A percentile compares a stretch with the other conserved stretches of the same genome.
These are phyloP conservation scores for Boletus eberwhitei DNA, from an alignment of 768 basidiomycete genomes.

Conservation along the genomic window DNA sequence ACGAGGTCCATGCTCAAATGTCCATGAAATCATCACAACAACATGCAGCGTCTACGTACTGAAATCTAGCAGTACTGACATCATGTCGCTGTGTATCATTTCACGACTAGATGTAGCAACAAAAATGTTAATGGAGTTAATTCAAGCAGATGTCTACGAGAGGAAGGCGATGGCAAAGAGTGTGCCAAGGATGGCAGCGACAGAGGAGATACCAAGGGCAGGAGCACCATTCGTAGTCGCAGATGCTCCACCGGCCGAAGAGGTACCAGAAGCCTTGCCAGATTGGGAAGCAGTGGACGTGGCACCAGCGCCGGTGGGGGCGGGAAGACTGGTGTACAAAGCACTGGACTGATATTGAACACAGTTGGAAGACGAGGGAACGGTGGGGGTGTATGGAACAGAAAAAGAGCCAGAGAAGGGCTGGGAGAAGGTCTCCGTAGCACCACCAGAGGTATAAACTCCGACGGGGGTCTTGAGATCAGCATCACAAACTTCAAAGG, in stretches of 20 bases:
- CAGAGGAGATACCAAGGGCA: constrained; percentile 29
- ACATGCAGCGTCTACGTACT: background rate
- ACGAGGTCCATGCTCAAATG: constrained; percentile 8
- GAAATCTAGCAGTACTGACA: background rate
- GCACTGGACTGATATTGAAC: constrained; percentile 33
- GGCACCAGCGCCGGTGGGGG: background rate
- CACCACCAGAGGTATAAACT: constrained; percentile 41
- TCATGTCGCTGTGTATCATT: background rate
- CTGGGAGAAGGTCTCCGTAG: constrained; percentile 41
- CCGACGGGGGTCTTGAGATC: constrained; percentile 65
- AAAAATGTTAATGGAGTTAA: background rate
- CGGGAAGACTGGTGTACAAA: constrained; percentile 33
- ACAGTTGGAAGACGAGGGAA: constrained; percentile 47
- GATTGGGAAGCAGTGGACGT: constrained; percentile 8
- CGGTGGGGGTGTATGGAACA: constrained; percentile 40
- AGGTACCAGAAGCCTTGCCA: constrained; percentile 10
- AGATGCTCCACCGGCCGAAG: constrained; percentile 12
- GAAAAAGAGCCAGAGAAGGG: constrained; percentile 32
- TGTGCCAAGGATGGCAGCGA: constrained; percentile 34
- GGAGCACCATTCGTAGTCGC: constrained; percentile 22
- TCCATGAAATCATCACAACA: constrained; percentile 4
- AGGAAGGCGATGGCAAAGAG: constrained; percentile 38
- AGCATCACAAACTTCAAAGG: constrained; percentile 63
- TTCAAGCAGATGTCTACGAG: constrained; percentile 23
- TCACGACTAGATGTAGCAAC: constrained; percentile 1